phyloP scores from a whole-genome alignment of 2,329 filamentous ascomycete genomes.

The Neonectria magnoliae region DNA sequence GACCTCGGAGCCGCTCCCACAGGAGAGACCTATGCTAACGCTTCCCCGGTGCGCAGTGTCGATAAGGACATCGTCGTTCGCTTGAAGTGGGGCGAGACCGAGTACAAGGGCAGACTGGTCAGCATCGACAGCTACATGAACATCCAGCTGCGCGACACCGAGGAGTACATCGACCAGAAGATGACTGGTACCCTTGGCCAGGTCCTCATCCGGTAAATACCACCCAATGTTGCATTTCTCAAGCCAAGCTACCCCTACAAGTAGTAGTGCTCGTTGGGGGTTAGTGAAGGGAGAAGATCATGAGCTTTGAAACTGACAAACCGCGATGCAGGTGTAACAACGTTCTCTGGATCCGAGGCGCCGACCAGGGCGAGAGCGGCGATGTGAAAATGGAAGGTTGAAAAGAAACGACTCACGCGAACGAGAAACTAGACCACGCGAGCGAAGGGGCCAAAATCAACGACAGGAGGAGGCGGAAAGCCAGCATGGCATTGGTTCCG shows the following conservation, averaged over 20 bases:
- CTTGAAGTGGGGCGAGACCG: slow-evolving; percentile 97
- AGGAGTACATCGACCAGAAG: slow-evolving; percentile 92
- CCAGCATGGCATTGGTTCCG: not conserved
- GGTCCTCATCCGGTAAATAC: slow-evolving; percentile 83
- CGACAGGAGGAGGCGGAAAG: not conserved
- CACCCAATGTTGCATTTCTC: not conserved
- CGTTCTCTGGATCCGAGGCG: slow-evolving; percentile 87
- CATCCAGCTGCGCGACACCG: slow-evolving; percentile 88
- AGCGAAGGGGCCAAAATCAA: not conserved
- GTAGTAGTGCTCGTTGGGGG: not conserved
- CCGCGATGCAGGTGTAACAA: slow-evolving; percentile 80
- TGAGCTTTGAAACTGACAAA: not conserved
- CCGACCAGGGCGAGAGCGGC: slow-evolving; percentile 59
- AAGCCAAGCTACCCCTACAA: not conserved
- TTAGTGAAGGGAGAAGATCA: not conserved
- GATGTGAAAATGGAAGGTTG: slow-evolving; percentile 64
- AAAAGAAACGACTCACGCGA: slow-evolving; percentile 1
- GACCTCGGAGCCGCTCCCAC: not conserved
- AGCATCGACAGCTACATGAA: slow-evolving; percentile 99
- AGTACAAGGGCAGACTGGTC: slow-evolving; percentile 94
- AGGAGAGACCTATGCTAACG: not conserved
- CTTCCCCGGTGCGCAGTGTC: slow-evolving; percentile 58
- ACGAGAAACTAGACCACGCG: slow-evolving; percentile 3
- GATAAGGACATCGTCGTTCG: slow-evolving; percentile 91
- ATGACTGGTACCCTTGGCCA: slow-evolving; percentile 86